Evolutionary conservation across 1,284 basidiomycete species (phyloP).

Genomic region (Heterobasidion parviporum): DNA sequence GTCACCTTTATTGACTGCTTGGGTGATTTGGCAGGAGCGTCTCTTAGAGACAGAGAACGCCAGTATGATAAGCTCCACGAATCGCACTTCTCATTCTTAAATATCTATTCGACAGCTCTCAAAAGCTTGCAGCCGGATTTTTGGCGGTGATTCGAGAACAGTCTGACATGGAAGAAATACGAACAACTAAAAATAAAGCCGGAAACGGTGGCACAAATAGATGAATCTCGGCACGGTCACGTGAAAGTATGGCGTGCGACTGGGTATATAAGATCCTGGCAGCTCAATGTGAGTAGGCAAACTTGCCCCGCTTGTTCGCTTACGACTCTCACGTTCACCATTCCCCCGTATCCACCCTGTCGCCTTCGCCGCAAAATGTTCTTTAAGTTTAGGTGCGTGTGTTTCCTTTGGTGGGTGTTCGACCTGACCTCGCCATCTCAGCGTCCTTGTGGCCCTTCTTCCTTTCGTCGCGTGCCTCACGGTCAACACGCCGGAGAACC

Average conservation of each 20-base stretch:
- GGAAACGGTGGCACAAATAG: too few species aligned
- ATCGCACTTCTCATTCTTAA: too few species aligned
- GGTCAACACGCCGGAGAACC: slow-evolving; percentile 27
- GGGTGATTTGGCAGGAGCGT: not conserved
- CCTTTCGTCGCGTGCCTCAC: slow-evolving; percentile 43
- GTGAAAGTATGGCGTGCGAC: too few species aligned
- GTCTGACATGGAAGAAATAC: too few species aligned
- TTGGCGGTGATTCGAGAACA: too few species aligned
- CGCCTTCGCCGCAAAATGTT: slow-evolving; percentile 25
- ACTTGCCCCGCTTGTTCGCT: not conserved
- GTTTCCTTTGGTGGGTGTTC: not conserved
- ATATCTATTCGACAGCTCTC: too few species aligned
- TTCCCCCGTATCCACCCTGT: not conserved
- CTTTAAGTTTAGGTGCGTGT: slow-evolving; percentile 23
- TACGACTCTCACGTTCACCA: slow-evolving; percentile 9
- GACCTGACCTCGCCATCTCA: slow-evolving; percentile 13
- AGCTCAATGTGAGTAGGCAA: too few species aligned
- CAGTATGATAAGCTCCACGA: too few species aligned
- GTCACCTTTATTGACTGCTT: not conserved
- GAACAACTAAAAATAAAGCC: too few species aligned
- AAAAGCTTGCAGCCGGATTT: too few species aligned
- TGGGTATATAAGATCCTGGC: not conserved
- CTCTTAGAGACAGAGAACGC: too few species aligned
- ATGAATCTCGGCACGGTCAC: too few species aligned
- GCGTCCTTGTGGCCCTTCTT: slow-evolving; percentile 34